These are phyloP conservation scores for Cephaloascus fragrans DNA, from an alignment of 805 yeast genomes.

Conservation along the genomic window DNA sequence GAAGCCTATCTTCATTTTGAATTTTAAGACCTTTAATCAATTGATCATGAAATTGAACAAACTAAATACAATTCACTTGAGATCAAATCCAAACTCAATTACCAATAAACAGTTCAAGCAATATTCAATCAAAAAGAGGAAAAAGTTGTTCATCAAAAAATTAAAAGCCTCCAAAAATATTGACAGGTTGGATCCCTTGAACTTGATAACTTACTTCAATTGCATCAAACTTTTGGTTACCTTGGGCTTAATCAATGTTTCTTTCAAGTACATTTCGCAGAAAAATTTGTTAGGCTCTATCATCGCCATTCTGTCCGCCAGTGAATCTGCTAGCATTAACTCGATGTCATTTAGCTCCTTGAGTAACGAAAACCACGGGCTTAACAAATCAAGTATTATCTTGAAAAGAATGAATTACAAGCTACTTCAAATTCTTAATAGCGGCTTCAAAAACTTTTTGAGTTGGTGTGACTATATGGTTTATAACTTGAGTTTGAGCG, in stretches of 20 bases:
- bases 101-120: not conserved
- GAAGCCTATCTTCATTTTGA: not conserved
- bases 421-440: no score
- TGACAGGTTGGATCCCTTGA: not conserved
- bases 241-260: not conserved
- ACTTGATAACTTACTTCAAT: not conserved
- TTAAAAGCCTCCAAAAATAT: not conserved
- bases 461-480: not conserved
- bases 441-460: not conserved
- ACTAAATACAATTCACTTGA: not conserved
- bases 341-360: not conserved
- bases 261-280: not conserved
- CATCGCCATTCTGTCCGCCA: no score
- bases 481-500: not conserved
- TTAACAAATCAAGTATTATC: no score
- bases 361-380: not conserved
- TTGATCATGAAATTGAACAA: not conserved
- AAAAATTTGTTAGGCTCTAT: not conserved
- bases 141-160: not conserved
- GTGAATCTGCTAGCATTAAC: no score
- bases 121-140: not conserved
- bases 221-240: not conserved
- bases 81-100: not conserved
- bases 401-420: not conserved
- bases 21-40: not conserved